These are phyloP conservation scores for Bacidia gigantensis DNA, from an alignment of 495 filamentous ascomycete genomes.

Conservation along the genomic window DNA sequence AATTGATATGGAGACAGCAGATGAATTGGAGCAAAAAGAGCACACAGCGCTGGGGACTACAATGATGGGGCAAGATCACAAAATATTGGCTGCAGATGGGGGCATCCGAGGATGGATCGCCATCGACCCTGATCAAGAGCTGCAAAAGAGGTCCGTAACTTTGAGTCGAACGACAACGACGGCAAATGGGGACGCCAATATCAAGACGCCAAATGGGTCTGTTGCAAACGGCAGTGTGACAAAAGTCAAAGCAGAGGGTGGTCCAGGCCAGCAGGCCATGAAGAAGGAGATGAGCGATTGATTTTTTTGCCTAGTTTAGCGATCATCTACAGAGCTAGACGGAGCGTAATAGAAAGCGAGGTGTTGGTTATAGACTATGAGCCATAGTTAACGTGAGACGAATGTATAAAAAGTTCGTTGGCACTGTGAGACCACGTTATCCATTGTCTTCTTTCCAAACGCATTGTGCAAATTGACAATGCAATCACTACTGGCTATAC, in stretches of 20 bases:
- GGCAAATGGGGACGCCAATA: too few relatives aligned
- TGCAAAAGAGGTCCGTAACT: background rate
- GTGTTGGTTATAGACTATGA: too few relatives aligned
- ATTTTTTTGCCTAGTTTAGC: background rate
- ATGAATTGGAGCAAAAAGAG: background rate
- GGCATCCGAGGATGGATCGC: conserved; percentile 16
- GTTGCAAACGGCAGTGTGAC: too few relatives aligned
- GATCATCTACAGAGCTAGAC: too few relatives aligned
- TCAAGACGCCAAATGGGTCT: too few relatives aligned
- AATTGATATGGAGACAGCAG: conserved; percentile 30
- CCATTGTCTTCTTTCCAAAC: too few relatives aligned
- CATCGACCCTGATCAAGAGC: conserved; percentile 2
- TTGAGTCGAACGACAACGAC: background rate
- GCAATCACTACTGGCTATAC: too few relatives aligned
- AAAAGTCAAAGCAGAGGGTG: background rate
- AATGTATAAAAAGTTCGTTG: too few relatives aligned
- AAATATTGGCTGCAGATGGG: conserved; percentile 13
- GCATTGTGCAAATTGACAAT: too few relatives aligned
- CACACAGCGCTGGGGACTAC: background rate
- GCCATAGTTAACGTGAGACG: too few relatives aligned
- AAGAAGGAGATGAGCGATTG: background rate
- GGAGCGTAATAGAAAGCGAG: too few relatives aligned
- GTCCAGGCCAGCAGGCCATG: background rate
- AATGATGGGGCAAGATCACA: conserved; percentile 9
- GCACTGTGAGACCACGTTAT: too few relatives aligned